Base-by-base conservation (phyloP, 1,284 basidiomycete genomes). In the Melampsora americana region DNA sequence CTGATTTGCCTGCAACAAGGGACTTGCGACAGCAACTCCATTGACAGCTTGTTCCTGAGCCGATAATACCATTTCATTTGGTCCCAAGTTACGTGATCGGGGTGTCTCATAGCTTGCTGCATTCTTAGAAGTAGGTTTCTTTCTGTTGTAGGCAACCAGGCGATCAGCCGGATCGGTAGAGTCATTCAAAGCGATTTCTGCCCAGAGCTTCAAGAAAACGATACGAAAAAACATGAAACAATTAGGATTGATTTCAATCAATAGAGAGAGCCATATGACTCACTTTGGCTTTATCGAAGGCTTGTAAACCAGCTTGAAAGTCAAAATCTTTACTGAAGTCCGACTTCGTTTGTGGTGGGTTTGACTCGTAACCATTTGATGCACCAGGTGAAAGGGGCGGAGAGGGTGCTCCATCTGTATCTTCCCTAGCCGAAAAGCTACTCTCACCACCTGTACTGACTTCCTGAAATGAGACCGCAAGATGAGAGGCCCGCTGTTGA, bases 231-330 rank as follows among this genome's bases (percentile, higher is more conserved):
- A 30, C 32, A 48, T 28, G 14, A 30, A 23, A 12, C 20, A 48
- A 68, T 56, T 14, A 68, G 48, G 9, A 68, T 53, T 1, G 2
- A 32, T 23, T 18, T 32, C 39, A 66, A 44, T 16, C n/a, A 59
- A 39, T 18, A 59, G 30, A 66, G 1, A 50, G 42, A 26, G 0
- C 16, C 28, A 46, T 44, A 2, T 59, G 69, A 46, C 14, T 53
- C 11, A 74, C 71, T 65, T 74, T 74, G 50, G 71, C 71, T 44
- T 74, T 74, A 74, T 74, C 71, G 35, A 74, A 74, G 11, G 71
- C 71, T 53, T 65, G 46, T 46, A 74, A 23, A 9, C 71, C 71
- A 32, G 71, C 71, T 67, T 74, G 71, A 59, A 74, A 74, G 39
- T 74, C 71, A 28, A 74, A 74, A 66, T 74, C 71, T 62, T 67